These are phyloP conservation scores for Fusarium decemcellulare DNA, from an alignment of 2,329 filamentous ascomycete genomes.

Conservation along the genomic window DNA sequence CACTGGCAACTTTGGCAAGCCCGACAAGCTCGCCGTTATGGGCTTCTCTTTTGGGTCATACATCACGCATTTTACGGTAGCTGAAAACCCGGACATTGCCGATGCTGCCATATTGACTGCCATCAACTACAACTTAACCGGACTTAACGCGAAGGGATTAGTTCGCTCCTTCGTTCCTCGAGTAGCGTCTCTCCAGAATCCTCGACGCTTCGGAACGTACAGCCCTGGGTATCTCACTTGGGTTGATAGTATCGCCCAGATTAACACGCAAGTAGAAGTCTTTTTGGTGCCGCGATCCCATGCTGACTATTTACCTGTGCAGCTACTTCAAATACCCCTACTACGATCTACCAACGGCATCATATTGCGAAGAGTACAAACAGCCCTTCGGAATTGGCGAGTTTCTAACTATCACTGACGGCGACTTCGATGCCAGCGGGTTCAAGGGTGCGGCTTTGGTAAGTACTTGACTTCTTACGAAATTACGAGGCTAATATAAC, in stretches of 20 bases:
- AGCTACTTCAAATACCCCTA: slow-evolving; percentile 38
- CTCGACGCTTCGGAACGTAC: slow-evolving; percentile 7
- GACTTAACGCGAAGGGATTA: slow-evolving; percentile 20
- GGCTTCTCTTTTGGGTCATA: slow-evolving; percentile 38
- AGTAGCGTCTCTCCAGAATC: slow-evolving; percentile 31
- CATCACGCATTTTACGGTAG: slow-evolving; percentile 32
- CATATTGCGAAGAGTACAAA: slow-evolving; percentile 34
- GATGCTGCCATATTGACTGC: slow-evolving; percentile 25
- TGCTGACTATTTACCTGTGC: background rate
- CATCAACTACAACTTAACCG: slow-evolving; percentile 36
- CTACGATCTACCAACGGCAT: slow-evolving; percentile 26
- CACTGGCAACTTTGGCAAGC: slow-evolving; percentile 27
- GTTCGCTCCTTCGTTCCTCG: slow-evolving; percentile 34
- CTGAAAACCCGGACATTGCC: slow-evolving; percentile 26
- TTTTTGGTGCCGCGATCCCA: background rate
- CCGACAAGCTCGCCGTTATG: slow-evolving; percentile 30
- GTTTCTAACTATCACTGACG: slow-evolving; percentile 33
- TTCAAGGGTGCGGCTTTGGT: slow-evolving; percentile 36
- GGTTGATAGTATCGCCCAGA: slow-evolving; percentile 26
- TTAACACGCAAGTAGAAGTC: slow-evolving; percentile 19
- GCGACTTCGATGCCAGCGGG: slow-evolving; percentile 33
- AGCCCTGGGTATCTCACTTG: slow-evolving; percentile 33
- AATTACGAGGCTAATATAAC: background rate
- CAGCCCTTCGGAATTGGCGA: slow-evolving; percentile 33
- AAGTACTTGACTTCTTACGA: background rate